These are phyloP conservation scores for Epichloe typhina DNA, from an alignment of 2,329 filamentous ascomycete genomes.

Conservation along the genomic window DNA sequence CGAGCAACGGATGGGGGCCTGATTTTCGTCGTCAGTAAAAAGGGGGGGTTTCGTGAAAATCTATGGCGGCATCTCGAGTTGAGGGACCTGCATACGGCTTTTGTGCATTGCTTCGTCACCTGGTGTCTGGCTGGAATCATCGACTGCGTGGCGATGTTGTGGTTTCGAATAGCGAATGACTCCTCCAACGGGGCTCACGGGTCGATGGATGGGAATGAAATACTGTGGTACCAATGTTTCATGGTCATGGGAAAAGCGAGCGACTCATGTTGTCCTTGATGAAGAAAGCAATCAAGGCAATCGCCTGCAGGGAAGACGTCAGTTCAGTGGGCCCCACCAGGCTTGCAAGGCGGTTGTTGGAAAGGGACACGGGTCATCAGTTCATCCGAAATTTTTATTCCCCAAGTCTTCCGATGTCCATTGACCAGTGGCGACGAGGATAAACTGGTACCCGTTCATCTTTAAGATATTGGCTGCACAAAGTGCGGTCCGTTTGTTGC, in stretches of 20 bases:
- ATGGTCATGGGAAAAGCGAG: no score
- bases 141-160: background rate
- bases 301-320: no score
- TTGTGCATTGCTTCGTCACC: slow-evolving; percentile 16
- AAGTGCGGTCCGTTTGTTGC: slow-evolving; percentile 11
- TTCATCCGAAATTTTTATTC: background rate
- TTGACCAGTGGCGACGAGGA: no score
- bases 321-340: no score
- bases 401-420: no score
- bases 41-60: background rate
- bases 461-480: slow-evolving; percentile 9
- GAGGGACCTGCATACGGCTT: slow-evolving; percentile 18
- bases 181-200: no score
- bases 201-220: no score
- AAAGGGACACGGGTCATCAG: background rate
- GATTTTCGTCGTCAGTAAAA: slow-evolving; percentile 8
- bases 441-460: slow-evolving; percentile 8
- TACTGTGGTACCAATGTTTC: no score
- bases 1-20: slow-evolving; percentile 76
- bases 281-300: no score
- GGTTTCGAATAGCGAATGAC: background rate
- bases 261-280: no score
- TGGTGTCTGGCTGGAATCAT: background rate
- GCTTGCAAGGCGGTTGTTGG: no score
- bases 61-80: background rate